These are phyloP conservation scores for Atractiella rhizophila DNA, from an alignment of 768 basidiomycete genomes.

Conservation along the genomic window DNA sequence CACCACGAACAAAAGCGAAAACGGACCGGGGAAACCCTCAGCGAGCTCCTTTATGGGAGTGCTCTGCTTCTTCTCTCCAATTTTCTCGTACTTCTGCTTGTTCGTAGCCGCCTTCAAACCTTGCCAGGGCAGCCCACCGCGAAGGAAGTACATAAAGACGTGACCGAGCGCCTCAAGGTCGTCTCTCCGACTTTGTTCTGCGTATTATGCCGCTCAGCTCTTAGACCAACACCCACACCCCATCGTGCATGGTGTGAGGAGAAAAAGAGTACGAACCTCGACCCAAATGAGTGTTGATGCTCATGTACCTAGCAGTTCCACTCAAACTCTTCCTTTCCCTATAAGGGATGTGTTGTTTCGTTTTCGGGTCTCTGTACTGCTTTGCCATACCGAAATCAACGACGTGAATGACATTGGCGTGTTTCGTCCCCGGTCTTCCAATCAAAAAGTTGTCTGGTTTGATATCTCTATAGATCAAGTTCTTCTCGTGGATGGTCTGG, in stretches of 20 bases:
- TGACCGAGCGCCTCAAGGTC: slow-evolving; percentile 97
- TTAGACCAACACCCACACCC: background rate
- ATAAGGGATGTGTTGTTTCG: slow-evolving; percentile 97
- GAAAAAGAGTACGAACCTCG: slow-evolving; percentile 34
- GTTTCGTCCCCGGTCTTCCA: slow-evolving; percentile 76
- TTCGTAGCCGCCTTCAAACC: slow-evolving; percentile 97
- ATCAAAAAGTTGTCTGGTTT: slow-evolving; percentile 99
- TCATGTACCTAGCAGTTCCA: slow-evolving; percentile 98
- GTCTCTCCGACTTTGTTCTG: slow-evolving; percentile 57
- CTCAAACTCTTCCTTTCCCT: slow-evolving; percentile 89
- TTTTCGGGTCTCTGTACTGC: slow-evolving; percentile 96
- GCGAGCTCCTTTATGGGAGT: slow-evolving; percentile 92
- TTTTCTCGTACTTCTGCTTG: slow-evolving; percentile 99
- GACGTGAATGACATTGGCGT: slow-evolving; percentile 35
- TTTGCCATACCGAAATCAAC: slow-evolving; percentile 99
- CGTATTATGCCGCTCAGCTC: too few species aligned
- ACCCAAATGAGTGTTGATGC: slow-evolving; percentile 94
- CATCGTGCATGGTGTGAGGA: background rate
- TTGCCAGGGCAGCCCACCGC: slow-evolving; percentile 95
- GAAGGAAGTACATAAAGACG: slow-evolving; percentile 98
- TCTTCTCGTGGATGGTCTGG: slow-evolving; percentile 97
- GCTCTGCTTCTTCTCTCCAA: slow-evolving; percentile 96
- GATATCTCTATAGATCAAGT: slow-evolving; percentile 96
- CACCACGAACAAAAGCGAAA: background rate
- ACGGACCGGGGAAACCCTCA: slow-evolving; percentile 73